Conservation (phyloP, 192 early-diverging fungal species). For the Chytriomyces confervae region DNA sequence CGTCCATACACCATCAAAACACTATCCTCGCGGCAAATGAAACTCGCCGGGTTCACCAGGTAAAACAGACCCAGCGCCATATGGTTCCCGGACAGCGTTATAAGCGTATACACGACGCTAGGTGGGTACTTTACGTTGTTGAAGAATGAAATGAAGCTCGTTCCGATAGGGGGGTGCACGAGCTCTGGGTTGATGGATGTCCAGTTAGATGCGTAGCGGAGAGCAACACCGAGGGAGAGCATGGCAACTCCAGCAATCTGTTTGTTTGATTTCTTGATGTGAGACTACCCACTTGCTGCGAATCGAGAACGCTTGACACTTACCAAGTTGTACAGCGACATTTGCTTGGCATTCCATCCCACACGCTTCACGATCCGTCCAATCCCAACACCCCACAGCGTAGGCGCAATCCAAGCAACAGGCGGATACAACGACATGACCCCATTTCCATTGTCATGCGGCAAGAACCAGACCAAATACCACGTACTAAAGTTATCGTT, state of each 20-base stretch:
- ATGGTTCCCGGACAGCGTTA: conserved; percentile 39
- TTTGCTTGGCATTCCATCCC: conserved; percentile 13
- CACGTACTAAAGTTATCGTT: conserved; percentile 26
- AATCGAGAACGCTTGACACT: not conserved
- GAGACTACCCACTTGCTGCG: not conserved
- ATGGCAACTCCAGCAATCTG: conserved; percentile 25
- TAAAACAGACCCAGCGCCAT: conserved; percentile 36
- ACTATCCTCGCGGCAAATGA: not conserved
- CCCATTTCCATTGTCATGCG: not conserved
- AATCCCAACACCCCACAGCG: conserved; percentile 43
- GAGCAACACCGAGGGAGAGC: conserved; percentile 38
- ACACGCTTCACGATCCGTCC: conserved; percentile 16
- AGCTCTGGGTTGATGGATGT: conserved; percentile 46
- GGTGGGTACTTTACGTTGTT: conserved; percentile 52
- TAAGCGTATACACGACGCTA: conserved; percentile 35
- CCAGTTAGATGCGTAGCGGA: conserved; percentile 35
- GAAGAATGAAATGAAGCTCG: conserved; percentile 43
- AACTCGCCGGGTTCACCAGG: conserved; percentile 17
- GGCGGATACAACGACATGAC: conserved; percentile 41
- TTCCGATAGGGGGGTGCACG: conserved; percentile 26
- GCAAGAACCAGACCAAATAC: conserved; percentile 36
- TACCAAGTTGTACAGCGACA: conserved; percentile 33
- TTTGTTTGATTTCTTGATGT: not conserved
- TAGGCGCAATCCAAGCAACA: conserved; percentile 41
- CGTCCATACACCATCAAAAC: conserved; percentile 20